Conservation (phyloP, 257 asterid species). For the Scutellaria barbata region DNA sequence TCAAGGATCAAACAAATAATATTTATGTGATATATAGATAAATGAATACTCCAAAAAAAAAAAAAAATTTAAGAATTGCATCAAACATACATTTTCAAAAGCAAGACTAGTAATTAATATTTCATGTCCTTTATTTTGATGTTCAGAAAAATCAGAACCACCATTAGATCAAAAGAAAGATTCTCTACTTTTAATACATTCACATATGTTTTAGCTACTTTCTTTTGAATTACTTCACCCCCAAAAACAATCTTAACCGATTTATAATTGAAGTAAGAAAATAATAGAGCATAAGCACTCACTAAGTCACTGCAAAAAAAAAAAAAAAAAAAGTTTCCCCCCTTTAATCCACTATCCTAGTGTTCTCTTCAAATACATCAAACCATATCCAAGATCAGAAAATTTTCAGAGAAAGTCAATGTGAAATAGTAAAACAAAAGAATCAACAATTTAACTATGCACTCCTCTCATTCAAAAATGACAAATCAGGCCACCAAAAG, state of each 20-base stretch:
- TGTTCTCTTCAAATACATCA: conserved; percentile 9
- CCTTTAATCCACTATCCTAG: neutral
- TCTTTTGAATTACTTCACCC: too few species aligned
- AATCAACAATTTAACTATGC: neutral
- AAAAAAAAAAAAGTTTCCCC: neutral
- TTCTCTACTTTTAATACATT: neutral
- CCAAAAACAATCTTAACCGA: too few species aligned
- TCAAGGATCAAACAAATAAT: conserved; percentile 60
- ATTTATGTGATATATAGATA: conserved; percentile 17
- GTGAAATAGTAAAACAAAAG: neutral
- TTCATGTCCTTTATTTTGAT: neutral
- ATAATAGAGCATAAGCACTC: neutral
- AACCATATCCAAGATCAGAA: neutral
- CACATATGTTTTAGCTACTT: neutral
- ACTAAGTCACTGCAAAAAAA: neutral
- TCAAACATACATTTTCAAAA: neutral
- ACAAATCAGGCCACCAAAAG: conserved; percentile 47
- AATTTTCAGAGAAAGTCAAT: conserved; percentile 14
- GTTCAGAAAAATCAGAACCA: neutral
- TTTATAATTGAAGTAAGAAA: neutral
- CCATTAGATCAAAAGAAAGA: neutral
- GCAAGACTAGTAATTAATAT: neutral
- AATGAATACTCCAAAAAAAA: conserved; percentile 1
- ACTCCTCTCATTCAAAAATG: neutral
- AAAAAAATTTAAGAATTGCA: neutral